These are phyloP conservation scores for Lipomyces anomalus DNA, from an alignment of 805 yeast species.

Conservation along the genomic window DNA sequence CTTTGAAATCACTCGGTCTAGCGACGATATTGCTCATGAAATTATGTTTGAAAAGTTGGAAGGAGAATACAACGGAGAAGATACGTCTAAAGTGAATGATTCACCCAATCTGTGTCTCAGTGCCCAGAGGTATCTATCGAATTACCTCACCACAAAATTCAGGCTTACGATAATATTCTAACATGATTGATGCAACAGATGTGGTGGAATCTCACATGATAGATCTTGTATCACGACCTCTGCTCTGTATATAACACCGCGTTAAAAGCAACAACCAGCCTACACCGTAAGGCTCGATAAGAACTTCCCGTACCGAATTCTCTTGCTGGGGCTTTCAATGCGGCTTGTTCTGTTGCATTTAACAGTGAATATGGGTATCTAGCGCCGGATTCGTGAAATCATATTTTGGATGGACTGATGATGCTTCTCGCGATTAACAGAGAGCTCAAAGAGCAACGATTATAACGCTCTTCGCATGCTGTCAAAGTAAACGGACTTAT, in stretches of 20 bases:
- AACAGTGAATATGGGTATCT: slow-evolving; percentile 5
- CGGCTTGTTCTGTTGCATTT: slow-evolving; percentile 1
- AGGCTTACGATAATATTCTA: background rate
- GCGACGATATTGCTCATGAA: no score
- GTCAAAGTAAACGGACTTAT: no score
- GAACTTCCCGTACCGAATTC: slow-evolving; percentile 3
- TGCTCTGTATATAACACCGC: slow-evolving; percentile 8
- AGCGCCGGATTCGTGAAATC: no score
- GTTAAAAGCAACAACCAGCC: background rate
- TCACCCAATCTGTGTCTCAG: no score
- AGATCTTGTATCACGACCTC: slow-evolving; percentile 9
- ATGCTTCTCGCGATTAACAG: no score
- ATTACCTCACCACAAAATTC: background rate
- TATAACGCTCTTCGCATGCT: no score
- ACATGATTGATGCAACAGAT: background rate
- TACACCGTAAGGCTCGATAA: background rate
- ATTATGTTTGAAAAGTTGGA: no score
- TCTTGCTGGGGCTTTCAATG: slow-evolving; percentile 2
- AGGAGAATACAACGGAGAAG: no score
- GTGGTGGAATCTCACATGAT: background rate
- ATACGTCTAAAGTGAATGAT: no score
- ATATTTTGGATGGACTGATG: no score
- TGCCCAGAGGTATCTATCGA: slow-evolving; percentile 3
- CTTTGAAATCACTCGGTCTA: no score
- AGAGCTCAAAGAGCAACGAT: no score